Evolutionary conservation across 495 filamentous ascomycete genomes (phyloP), one percentile per base, ranked within the genome.

Genomic region (Trichoderma erinaceum): DNA sequence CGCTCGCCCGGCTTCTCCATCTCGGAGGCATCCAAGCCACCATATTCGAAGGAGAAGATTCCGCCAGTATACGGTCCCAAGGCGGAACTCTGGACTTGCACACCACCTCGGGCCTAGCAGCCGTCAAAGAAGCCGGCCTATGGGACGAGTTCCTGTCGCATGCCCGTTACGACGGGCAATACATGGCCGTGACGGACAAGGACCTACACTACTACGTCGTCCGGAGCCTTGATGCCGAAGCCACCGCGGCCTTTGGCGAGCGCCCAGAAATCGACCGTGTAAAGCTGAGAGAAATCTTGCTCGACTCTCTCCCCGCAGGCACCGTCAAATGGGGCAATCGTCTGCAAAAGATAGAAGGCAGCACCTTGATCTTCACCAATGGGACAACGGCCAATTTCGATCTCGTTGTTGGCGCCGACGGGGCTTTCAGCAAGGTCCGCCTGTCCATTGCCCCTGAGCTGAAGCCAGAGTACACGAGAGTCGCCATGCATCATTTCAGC

Each of bases 11-110:
- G 12, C 78, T 88, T 27, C 80, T 89, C 52, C 73, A 79, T 56
- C 69, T 78, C 4, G 70, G 75, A 35, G 68, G 72, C 41, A 76
- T 84, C 68, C 71, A 77, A 44, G 77, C 76, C 69, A 78, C 76
- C 29, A 67, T 87, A 41, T 87, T 79, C 70, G 85, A 87, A 65
- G 74, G 78, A 41, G 84, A 82, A 12, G 70, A 71, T 48, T 79
- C 79, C 18, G 76, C 77, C 58, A 74, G 73, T 68, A 76, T 75
- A 41, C 77, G 74, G 50, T 74, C 75, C 32, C 80, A 82, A 73
- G 85, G 84, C 41, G 85, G 85, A 58, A 83, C 78, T 0, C 78
- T 88, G 12, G 86, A 88, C 67, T 74, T 89, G 16, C 85, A 87
- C 69, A 70, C 70, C 5, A 71, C 73, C 0, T 81, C 80, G 25